Base-by-base conservation (phyloP, 257 asterid genomes). In the Paraleonurus japonicus region DNA sequence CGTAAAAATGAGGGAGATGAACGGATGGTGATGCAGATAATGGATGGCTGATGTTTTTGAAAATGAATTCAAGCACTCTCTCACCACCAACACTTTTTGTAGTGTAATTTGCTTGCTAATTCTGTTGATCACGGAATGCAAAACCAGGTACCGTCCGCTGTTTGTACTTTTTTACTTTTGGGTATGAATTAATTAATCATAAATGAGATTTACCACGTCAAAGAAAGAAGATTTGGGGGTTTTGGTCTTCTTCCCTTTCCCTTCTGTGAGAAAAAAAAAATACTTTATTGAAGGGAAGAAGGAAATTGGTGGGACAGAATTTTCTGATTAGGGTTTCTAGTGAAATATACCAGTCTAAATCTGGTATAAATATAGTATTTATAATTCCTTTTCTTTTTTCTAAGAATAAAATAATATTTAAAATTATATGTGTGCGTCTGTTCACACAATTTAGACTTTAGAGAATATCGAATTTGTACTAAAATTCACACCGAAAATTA, bases 111-210 rank as follows among this genome's bases (percentile, higher is more conserved):
- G 37, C 27, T 35, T 58, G 4, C 16, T 32, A 17, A 10, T 15
- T 61, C 17, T 43, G 10, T 20, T 19, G 59, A 53, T 62, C 61
- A 30, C 48, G 43, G 55, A 41, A 28, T 39, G 61, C 70, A 48
- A 80, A 72, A 76, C 81, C 70, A 67, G 50, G 81, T 62, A 33
- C 76, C 71, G 74, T 66, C 74, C 81, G 53, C 45, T 20, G 75
- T 71, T 65, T 75, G 65, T 13, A 22, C n/a, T 59, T 39, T 41
- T 15, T 7, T 20, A 16, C 15, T 64, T 41, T 9, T 41, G 12
- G 63, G 59, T 9, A 59, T 50, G 19, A 60, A 59, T 37, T 39
- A 39, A 35, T 10, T 62, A 53, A 62, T 33, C 39, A 20, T 54
- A n/a, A 54, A 70, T 58, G 74, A 16, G 43, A 43, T 60, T 72